Conservation (phyloP, 768 basidiomycete species). For the Amanita phalloides region DNA sequence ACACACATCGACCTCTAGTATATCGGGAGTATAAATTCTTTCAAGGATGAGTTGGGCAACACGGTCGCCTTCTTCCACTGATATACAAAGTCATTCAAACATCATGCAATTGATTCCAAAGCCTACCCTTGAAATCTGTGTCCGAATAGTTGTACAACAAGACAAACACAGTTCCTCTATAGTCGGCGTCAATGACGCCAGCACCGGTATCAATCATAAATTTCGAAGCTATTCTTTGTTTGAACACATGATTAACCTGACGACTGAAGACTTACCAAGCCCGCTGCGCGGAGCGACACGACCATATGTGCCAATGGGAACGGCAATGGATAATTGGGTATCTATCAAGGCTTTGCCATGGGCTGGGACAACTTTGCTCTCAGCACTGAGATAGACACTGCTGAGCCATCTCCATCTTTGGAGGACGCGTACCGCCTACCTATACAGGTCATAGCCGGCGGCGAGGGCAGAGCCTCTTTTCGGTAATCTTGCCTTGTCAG, state of each 20-base stretch:
- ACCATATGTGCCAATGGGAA: constrained; percentile 90
- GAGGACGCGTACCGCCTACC: constrained; percentile 34
- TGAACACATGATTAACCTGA: background rate
- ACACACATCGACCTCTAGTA: constrained; percentile 78
- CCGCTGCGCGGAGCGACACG: constrained; percentile 95
- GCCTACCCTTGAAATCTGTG: constrained; percentile 73
- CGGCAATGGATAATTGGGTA: constrained; percentile 88
- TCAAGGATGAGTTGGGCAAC: constrained; percentile 94
- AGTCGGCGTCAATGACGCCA: constrained; percentile 95
- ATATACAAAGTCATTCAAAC: background rate
- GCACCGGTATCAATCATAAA: constrained; percentile 98
- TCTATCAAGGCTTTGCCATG: constrained; percentile 87
- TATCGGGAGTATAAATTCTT: constrained; percentile 75
- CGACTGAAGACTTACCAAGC: constrained; percentile 50
- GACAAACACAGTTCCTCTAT: constrained; percentile 85
- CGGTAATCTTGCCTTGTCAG: constrained; percentile 72
- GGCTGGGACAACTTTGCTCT: constrained; percentile 75
- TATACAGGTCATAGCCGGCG: constrained; percentile 94
- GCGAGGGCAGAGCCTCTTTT: constrained; percentile 79
- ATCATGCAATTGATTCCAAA: background rate
- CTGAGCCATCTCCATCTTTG: background rate
- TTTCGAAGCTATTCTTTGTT: constrained; percentile 62
- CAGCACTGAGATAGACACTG: constrained; percentile 45
- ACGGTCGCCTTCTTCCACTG: constrained; percentile 91
- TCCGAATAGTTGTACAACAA: constrained; percentile 90